Percentiles rank a stretch among this genome's conserved stretches.
Conservation (phyloP, 257 asterid genomes). For the Thymus quinquecostatus region DNA sequence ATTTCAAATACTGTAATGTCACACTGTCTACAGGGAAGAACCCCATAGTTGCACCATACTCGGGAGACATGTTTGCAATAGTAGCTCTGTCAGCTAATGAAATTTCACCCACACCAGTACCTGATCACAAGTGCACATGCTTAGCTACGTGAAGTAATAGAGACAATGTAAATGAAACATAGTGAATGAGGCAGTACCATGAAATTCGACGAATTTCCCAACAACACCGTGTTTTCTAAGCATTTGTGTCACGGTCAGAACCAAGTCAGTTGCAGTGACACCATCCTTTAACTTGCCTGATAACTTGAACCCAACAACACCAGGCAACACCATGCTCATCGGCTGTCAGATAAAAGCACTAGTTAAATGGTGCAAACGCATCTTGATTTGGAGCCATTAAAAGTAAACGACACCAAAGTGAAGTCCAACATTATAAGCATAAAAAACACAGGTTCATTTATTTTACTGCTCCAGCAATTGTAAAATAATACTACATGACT, state of each 20-base stretch:
- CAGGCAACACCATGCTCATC: conserved; percentile 97
- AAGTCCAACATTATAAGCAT: conserved; percentile 8
- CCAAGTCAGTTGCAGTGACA: conserved; percentile 92
- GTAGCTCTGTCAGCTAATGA: conserved; percentile 99
- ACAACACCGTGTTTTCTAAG: conserved; percentile 92
- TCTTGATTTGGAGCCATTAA: conserved; percentile 23
- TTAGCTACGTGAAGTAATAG: conserved; percentile 19
- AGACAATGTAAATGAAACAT: conserved; percentile 5
- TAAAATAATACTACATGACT: background rate
- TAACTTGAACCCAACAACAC: conserved; percentile 89
- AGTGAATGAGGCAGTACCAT: conserved; percentile 38
- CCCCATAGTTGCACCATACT: conserved; percentile 99
- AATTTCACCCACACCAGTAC: conserved; percentile 76
- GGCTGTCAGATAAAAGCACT: conserved; percentile 59
- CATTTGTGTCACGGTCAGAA: conserved; percentile 85
- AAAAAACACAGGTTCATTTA: background rate
- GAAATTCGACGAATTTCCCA: conserved; percentile 83
- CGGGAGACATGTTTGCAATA: conserved; percentile 98
- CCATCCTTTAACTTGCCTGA: conserved; percentile 82
- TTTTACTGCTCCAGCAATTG: conserved; percentile 7
- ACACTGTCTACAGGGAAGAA: conserved; percentile 97
- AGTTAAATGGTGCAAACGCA: conserved; percentile 29
- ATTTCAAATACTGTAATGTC: conserved; percentile 79
- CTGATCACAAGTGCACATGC: conserved; percentile 43
- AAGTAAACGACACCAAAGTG: background rate